Percentiles rank a stretch among this genome's conserved stretches.
These are phyloP conservation scores for Lophium mytilinum DNA, from an alignment of 495 filamentous ascomycete genomes.

Conservation along the genomic window DNA sequence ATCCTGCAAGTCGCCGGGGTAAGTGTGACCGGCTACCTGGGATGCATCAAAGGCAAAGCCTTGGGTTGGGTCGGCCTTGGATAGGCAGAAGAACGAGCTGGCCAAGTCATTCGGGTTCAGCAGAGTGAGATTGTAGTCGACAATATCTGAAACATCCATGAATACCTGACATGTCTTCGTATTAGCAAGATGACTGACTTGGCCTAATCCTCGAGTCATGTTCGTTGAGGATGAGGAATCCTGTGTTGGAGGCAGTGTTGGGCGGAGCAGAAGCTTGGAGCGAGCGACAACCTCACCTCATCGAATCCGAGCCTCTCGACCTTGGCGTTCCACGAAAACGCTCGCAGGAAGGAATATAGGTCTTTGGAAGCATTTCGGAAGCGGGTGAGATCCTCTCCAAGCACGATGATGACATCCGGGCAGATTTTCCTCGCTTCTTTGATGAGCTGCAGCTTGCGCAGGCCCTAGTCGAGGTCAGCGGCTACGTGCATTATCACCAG, in stretches of 20 bases:
- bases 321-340: slow-evolving; percentile 63
- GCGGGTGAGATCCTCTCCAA: slow-evolving; percentile 77
- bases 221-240: background rate
- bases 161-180: slow-evolving; percentile 40
- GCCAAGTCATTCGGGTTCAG: slow-evolving; percentile 57
- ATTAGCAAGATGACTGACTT: slow-evolving; percentile 2
- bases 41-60: slow-evolving; percentile 76
- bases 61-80: slow-evolving; percentile 60
- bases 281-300: slow-evolving; percentile 44
- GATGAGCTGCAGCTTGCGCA: slow-evolving; percentile 78
- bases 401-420: slow-evolving; percentile 74
- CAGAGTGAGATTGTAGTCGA: slow-evolving; percentile 66
- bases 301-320: slow-evolving; percentile 81
- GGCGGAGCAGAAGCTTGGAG: background rate
- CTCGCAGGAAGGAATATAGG: slow-evolving; percentile 60
- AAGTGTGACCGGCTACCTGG: slow-evolving; percentile 48
- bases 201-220: background rate
- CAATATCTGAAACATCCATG: slow-evolving; percentile 75
- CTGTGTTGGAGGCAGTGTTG: slow-evolving; percentile 1
- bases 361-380: slow-evolving; percentile 82
- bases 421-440: slow-evolving; percentile 70
- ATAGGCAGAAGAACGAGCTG: slow-evolving; percentile 74
- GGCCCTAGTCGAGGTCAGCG: slow-evolving; percentile 42
- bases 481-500: background rate
- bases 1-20: slow-evolving; percentile 33